Percentiles rank a stretch among this genome's conserved stretches.
phyloP scores from a whole-genome alignment of 192 early-diverging fungal genomes.

The Irineochytrium annulatum region DNA sequence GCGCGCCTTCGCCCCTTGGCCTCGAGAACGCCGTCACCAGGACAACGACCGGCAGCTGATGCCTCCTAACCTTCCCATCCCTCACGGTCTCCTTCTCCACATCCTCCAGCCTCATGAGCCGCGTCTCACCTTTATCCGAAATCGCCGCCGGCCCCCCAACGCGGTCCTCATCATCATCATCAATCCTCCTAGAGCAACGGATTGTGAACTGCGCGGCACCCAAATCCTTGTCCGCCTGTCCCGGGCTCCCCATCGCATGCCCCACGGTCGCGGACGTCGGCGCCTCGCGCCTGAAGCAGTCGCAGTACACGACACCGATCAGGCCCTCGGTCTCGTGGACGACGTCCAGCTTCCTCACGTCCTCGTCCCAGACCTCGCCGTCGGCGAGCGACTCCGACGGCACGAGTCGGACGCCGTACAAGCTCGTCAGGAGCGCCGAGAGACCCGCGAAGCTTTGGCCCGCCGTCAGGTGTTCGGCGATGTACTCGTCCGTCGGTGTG shows the following conservation, averaged over 20 bases:
- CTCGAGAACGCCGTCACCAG: conserved; percentile 41
- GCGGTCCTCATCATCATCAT: conserved; percentile 59
- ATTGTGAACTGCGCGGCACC: conserved; percentile 96
- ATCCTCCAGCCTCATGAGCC: conserved; percentile 4
- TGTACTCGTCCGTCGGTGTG: conserved; percentile 25
- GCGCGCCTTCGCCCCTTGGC: conserved; percentile 24
- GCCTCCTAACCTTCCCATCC: conserved; percentile 18
- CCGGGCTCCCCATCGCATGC: too few relatives aligned
- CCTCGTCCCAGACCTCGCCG: conserved; percentile 88
- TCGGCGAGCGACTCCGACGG: conserved; percentile 54
- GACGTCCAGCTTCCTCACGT: conserved; percentile 87
- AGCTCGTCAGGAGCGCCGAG: conserved; percentile 73
- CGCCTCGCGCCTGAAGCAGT: conserved; percentile 69
- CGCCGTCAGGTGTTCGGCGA: conserved; percentile 79
- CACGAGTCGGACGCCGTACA: conserved; percentile 85
- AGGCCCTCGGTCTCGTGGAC: conserved; percentile 82
- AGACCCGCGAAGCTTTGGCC: conserved; percentile 84
- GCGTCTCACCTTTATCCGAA: conserved; percentile 2
- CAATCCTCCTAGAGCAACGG: conserved; percentile 79
- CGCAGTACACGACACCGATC: conserved; percentile 92
- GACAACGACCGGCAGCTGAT: conserved; percentile 52
- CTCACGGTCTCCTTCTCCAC: conserved; percentile 18
- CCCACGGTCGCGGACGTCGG: too few relatives aligned
- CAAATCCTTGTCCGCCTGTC: conserved; percentile 60
- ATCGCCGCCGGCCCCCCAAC: neutral